A percentile compares a stretch with the other conserved stretches of the same genome.
phyloP scores from a whole-genome alignment of 2,329 filamentous ascomycete genomes.

The Byssothecium circinans region DNA sequence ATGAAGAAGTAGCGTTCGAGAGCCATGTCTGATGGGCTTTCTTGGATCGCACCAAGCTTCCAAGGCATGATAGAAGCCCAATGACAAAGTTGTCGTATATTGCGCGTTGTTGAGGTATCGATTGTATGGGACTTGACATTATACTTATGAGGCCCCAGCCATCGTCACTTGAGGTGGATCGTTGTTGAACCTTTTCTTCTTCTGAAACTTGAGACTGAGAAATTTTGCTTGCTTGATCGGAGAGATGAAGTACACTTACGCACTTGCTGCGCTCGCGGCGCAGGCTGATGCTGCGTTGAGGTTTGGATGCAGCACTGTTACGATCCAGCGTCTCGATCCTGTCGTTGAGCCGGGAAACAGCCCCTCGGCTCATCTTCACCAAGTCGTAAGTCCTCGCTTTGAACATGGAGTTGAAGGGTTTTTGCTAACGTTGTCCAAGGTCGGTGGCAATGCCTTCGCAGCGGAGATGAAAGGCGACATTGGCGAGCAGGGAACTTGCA shows the following conservation, averaged over 20 bases:
- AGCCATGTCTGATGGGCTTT: not conserved
- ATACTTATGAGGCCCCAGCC: not conserved
- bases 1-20: not conserved
- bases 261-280: constrained; percentile 7
- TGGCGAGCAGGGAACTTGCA: constrained; percentile 21
- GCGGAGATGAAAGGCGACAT: constrained; percentile 23
- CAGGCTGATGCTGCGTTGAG: constrained; percentile 16
- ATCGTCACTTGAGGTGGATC: not conserved
- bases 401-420: not conserved
- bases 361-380: constrained; percentile 21
- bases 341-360: constrained; percentile 18
- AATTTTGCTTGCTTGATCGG: not conserved
- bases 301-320: constrained; percentile 19
- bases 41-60: not conserved
- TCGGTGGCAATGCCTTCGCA: constrained; percentile 26
- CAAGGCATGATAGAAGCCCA: not conserved
- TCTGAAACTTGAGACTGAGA: not conserved
- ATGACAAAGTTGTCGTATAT: not conserved
- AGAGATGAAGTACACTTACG: constrained; percentile 15
- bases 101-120: not conserved
- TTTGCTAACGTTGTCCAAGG: not conserved
- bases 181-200: not conserved
- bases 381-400: constrained; percentile 6
- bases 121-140: not conserved
- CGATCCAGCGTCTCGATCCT: constrained; percentile 19